Base-by-base conservation (phyloP, 1,284 basidiomycete genomes). In the Cryptococcus sp. region DNA sequence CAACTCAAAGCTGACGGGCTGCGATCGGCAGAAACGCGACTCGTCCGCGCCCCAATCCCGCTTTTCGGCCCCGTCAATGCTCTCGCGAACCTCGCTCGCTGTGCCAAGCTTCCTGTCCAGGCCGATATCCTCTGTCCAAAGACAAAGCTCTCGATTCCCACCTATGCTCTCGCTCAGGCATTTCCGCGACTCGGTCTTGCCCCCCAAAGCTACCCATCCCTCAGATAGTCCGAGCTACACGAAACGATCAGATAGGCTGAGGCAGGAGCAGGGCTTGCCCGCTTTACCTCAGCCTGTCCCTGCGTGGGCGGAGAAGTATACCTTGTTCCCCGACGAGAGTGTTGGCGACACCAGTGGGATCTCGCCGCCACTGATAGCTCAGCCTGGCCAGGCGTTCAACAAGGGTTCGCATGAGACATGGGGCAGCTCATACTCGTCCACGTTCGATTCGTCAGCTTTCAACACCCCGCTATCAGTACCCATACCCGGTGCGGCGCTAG, bases 221-320 rank as follows among this genome's bases (percentile, higher is more conserved):
- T 2, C 31, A 2, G 31, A 35, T 13, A 2, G 10, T 35, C 31
- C 10, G 31, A 35, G 31, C 31, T 35, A 35, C 31, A 5, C 31
- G 13, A 35, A 35, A 35, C 31, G 31, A 35, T 8, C 31, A 35
- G 31, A 35, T 35, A 35, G 31, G 13, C 2, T 35, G 7, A 35
- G 31, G 31, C 31, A 35, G 38, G 25, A 25, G 15, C 16, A 25
- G 47, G 20, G 19, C n/a, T 46, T 23, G 6, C 47, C 20, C 2
- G 27, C 44, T 10, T 5, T 42, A 17, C 16, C n/a, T 35, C 41
- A 48, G 19, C 11, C 20, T 3, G 35, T 31, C 19, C 52, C 48
- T 5, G 55, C 57, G 5, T 62, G 60, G 62, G 56, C 59, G 10
- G 53, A 64, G 31, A 62, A 56, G 40, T 56, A 65, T 39, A 49